phyloP scores from a whole-genome alignment of 179 eudicot species.

The Beta corolliflora region DNA sequence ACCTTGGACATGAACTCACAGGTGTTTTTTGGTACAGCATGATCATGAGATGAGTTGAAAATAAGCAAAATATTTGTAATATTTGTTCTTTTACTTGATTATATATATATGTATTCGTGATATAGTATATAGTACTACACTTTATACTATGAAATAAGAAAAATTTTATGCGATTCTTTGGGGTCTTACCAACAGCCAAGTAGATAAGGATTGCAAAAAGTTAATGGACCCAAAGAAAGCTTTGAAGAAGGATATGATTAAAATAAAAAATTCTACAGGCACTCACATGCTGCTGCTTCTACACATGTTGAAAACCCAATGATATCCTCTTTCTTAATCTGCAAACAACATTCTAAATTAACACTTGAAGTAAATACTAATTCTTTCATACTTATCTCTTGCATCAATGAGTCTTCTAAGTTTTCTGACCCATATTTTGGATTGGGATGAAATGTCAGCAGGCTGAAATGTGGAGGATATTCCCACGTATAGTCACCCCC shows the following conservation, averaged over 20 bases:
- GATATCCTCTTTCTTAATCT: conserved; percentile 13
- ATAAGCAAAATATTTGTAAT: neutral
- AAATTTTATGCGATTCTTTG: neutral
- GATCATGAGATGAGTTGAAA: neutral
- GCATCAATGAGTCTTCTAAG: neutral
- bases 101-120: too few relatives aligned
- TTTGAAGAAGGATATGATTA: neutral
- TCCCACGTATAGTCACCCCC: too few relatives aligned
- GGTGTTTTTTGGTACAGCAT: neutral
- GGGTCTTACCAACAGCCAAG: neutral
- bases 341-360: conserved; percentile 14
- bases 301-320: conserved; percentile 27
- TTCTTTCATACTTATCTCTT: conserved; percentile 1
- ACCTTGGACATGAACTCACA: neutral
- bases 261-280: neutral
- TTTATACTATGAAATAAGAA: too few relatives aligned
- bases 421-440: neutral
- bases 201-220: neutral
- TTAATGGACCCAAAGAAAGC: conserved; percentile 11
- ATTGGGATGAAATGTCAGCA: neutral
- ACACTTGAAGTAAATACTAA: conserved; percentile 14
- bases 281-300: conserved; percentile 15
- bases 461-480: too few relatives aligned
- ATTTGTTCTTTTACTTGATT: neutral
- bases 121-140: too few relatives aligned